A percentile compares a stretch with the other conserved stretches of the same genome.
phyloP scores from a whole-genome alignment of 2,329 filamentous ascomycete species.

The Podosphaera aphanis region DNA sequence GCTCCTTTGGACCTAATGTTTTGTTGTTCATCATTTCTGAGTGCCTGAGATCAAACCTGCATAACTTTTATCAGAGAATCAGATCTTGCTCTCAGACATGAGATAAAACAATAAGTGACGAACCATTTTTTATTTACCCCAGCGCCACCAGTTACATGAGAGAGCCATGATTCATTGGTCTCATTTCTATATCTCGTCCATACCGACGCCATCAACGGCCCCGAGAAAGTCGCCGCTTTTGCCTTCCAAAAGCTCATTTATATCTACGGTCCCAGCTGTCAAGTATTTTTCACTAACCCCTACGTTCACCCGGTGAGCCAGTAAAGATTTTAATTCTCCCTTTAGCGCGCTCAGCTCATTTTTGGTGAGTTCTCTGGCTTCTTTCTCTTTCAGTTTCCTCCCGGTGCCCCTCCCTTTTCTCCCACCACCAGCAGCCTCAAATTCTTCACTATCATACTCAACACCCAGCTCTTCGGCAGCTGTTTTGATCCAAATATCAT shows the following conservation, averaged over 20 bases:
- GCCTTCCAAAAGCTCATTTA: constrained; percentile 45
- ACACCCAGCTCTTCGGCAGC: constrained; percentile 85
- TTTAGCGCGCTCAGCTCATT: constrained; percentile 46
- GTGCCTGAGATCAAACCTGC: too few relatives aligned
- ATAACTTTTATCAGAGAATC: too few relatives aligned
- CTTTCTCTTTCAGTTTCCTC: constrained; percentile 50
- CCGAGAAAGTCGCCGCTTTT: constrained; percentile 27
- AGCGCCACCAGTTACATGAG: too few relatives aligned
- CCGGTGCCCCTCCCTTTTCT: constrained; percentile 48
- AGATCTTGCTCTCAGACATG: too few relatives aligned
- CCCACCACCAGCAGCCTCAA: constrained; percentile 36
- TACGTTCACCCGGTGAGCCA: constrained; percentile 56
- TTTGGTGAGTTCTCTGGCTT: constrained; percentile 44
- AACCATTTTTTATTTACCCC: too few relatives aligned
- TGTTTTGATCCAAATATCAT: constrained; percentile 62
- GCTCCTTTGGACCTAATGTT: too few relatives aligned
- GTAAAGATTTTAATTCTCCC: constrained; percentile 46
- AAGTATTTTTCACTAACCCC: constrained; percentile 77
- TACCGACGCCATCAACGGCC: constrained; percentile 15
- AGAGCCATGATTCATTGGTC: not conserved
- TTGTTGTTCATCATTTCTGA: too few relatives aligned
- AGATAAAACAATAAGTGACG: too few relatives aligned
- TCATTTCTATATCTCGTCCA: constrained; percentile 6
- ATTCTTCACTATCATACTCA: constrained; percentile 76
- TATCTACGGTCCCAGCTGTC: constrained; percentile 61